Evolutionary conservation across 306 rosid species (phyloP), one percentile per base, ranked within the genome.

Genomic region (Medicago lupulina): DNA sequence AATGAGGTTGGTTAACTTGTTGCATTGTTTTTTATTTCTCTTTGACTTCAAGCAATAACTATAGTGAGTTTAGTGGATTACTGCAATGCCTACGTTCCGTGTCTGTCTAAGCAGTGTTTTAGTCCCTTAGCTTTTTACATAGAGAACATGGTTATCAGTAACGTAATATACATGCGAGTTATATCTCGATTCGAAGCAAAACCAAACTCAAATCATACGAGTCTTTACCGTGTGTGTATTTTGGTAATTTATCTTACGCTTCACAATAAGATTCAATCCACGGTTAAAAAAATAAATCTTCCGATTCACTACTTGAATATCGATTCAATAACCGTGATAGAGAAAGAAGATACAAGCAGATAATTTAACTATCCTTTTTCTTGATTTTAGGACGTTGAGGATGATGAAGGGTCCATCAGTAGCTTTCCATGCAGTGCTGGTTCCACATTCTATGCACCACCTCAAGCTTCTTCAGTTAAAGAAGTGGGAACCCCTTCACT

Each of bases 391-490:
- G 90, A 89, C 61, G 67, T 44, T 72, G 69, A 82, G 60, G 88
- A 74, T 63, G 90, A 82, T 21, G 85, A 83, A 79, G 90, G 84
- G 38, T 75, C 85, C 18, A 76, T 80, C 46, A 58, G 81, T 68
- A 87, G 83, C 81, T 74, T 87, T 47, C 98, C 98, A 62, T 88
- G 84, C 76, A 57, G 4, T 41, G 98, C 90, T 75, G 85, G 79
- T 62, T 84, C 96, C 34, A 83, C 92, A 5, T 23, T 81, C 28
- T 93, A 93, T 83, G 82, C 73, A 74, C 85, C 96, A 51, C 98
- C 90, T 75, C 75, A 85, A 51, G 84, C 87, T 36, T 71, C 87
- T 65, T 86, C 89, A 39, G 78, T 89, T 67, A 88, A 90, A 82
- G 91, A 87, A 77, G 79, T 75, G 50, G 92, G 90, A 73, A 83